phyloP scores from a whole-genome alignment of 169 alveolate species.

The Cryptosporidium sp. region DNA sequence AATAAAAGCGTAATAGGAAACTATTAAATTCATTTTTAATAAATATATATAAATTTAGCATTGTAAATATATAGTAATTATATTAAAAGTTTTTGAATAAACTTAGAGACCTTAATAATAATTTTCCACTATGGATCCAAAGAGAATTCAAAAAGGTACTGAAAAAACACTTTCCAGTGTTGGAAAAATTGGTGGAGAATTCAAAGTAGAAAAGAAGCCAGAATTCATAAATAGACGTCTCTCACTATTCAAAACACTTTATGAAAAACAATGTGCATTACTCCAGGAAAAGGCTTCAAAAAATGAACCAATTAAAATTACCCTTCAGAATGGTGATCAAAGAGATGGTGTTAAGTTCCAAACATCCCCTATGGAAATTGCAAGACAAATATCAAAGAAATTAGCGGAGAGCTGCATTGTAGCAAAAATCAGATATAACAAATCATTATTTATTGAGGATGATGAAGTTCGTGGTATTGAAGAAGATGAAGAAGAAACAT shows the following conservation, averaged over 20 bases:
- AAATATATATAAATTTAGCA: not conserved
- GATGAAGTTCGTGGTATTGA: conserved; percentile 87
- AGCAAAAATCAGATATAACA: conserved; percentile 89
- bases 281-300: conserved; percentile 64
- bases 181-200: conserved; percentile 87
- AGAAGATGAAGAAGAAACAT: conserved; percentile 83
- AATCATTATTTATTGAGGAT: conserved; percentile 80
- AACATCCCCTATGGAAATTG: conserved; percentile 93
- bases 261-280: conserved; percentile 83
- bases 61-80: not conserved
- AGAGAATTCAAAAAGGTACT: conserved; percentile 71
- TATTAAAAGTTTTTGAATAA: not conserved
- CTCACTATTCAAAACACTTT: conserved; percentile 84
- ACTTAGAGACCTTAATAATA: not conserved
- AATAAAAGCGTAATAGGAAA: not conserved
- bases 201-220: conserved; percentile 83
- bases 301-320: conserved; percentile 87
- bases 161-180: conserved; percentile 30
- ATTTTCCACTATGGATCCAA: conserved; percentile 33
- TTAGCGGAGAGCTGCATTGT: conserved; percentile 90
- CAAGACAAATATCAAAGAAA: conserved; percentile 88
- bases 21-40: not conserved
- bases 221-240: conserved; percentile 86
- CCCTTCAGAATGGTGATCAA: conserved; percentile 90
- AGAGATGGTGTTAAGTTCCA: conserved; percentile 89